Base-by-base conservation (phyloP, 176 grass and related monocot genomes). In the Alloteropsis semialata region DNA sequence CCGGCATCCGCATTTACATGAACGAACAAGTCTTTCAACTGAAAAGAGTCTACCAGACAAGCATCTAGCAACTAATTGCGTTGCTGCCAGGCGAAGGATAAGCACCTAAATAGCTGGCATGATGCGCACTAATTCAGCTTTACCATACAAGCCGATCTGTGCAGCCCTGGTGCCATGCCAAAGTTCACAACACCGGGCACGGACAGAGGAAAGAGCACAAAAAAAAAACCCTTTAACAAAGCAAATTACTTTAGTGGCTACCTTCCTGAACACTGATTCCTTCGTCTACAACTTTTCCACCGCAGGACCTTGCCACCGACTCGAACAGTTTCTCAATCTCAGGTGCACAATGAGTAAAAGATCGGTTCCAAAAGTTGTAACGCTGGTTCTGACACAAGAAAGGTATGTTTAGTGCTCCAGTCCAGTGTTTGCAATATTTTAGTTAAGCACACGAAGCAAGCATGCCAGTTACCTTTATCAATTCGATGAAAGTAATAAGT, bases 401-500 rank as follows among this genome's bases (percentile, higher is more conserved):
- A 77, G 32, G 49, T 12, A 42, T 37, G 21, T 25, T 68, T 68
- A 68, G 65, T 48, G 51, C 14, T 51, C 79, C 21, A 83, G 55
- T 21, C 51, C 42, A 76, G 5, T 14, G 7, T 33, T 19, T 27
- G 4, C 11, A 6, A 30, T 3, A 72, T 33, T 58, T 82, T 24
- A 54, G 6, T 61, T 17, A 64, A 82, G 27, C 9, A 68, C 68
- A 74, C 38, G 3, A 71, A 72, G 28, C 8, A 43, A 21, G 46
- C 22, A n/a, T 54, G 24, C 0, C 32, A 36, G 48, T 55, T 88
- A 93, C 94, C 89, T 91, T 93, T 80, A 97, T 93, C 74, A 97
- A 85, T 79, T 97, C 94, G 42, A 97, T 91, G 37, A 97, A 97
- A 54, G 94, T 97, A 58, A 97, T 91, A 12, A 89, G 94, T 44